These are phyloP conservation scores for Lepidium aucheri DNA, from an alignment of 345 rosid species.

Conservation along the genomic window DNA sequence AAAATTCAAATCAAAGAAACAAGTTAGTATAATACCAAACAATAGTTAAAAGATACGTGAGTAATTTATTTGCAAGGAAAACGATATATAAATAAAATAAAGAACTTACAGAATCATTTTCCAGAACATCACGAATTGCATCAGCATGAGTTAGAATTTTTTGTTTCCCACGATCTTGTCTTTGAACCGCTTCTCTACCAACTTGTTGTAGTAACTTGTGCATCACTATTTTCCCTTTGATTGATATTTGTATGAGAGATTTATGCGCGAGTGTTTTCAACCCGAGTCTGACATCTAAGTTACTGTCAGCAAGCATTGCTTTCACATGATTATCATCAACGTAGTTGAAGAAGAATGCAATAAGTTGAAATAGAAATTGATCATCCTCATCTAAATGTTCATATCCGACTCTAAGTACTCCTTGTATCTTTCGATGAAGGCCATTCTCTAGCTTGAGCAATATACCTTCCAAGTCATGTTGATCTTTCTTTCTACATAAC, in stretches of 20 bases:
- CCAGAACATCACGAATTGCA: slow-evolving; percentile 10
- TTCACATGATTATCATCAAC: not conserved
- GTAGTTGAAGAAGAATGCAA: slow-evolving; percentile 24
- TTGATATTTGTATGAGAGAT: slow-evolving; percentile 9
- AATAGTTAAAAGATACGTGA: too few relatives aligned
- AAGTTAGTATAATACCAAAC: too few relatives aligned
- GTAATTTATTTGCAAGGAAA: too few relatives aligned
- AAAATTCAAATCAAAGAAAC: too few relatives aligned
- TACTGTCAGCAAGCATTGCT: not conserved
- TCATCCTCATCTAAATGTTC: slow-evolving; percentile 1
- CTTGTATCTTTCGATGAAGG: not conserved
- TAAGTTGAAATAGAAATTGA: slow-evolving; percentile 16
- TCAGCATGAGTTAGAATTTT: slow-evolving; percentile 5
- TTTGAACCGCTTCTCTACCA: slow-evolving; percentile 2
- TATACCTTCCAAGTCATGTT: not conserved
- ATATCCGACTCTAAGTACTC: slow-evolving; percentile 17
- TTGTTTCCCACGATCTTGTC: not conserved
- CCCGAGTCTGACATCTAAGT: not conserved
- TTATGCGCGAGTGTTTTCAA: not conserved
- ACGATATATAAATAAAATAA: too few relatives aligned
- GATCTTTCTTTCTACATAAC: not conserved
- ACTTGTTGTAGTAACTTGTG: slow-evolving; percentile 25
- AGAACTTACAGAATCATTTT: slow-evolving; percentile 1
- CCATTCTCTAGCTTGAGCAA: not conserved
- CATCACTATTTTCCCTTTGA: not conserved